phyloP scores from a whole-genome alignment of 306 rosid genomes.

The Elaeagnus macrophylla region DNA sequence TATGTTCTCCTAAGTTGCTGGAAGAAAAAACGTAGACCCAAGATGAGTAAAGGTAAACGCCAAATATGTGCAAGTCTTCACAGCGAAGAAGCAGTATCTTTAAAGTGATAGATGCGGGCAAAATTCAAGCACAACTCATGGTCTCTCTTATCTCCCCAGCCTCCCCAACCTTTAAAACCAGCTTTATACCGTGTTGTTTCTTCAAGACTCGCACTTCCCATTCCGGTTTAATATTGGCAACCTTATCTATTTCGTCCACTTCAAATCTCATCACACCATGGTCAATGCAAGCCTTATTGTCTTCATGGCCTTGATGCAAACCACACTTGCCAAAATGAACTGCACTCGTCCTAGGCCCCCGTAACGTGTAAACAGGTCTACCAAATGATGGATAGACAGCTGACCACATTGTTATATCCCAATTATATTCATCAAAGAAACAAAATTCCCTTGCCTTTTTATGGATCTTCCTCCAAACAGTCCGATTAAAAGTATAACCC shows the following conservation, averaged over 20 bases:
- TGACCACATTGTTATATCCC: constrained; percentile 99
- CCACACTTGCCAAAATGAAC: constrained; percentile 93
- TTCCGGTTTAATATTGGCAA: constrained; percentile 50
- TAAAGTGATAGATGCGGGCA: constrained; percentile 51
- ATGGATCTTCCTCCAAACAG: constrained; percentile 87
- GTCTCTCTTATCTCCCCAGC: constrained; percentile 91
- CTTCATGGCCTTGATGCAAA: constrained; percentile 91
- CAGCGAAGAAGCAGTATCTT: constrained; percentile 17
- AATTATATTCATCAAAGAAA: constrained; percentile 83
- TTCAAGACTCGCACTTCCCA: constrained; percentile 54
- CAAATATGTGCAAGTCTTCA: constrained; percentile 18
- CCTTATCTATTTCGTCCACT: constrained; percentile 46
- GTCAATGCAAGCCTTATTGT: constrained; percentile 56
- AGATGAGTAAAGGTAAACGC: not conserved
- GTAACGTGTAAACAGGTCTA: constrained; percentile 60
- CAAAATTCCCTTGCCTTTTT: constrained; percentile 51
- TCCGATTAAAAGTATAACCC: constrained; percentile 73
- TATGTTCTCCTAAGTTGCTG: too few species aligned
- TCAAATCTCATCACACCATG: constrained; percentile 47
- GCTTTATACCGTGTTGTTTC: constrained; percentile 73
- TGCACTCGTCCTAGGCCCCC: constrained; percentile 82
- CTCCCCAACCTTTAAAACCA: constrained; percentile 95
- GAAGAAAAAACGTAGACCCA: accelerated
- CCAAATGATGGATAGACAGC: constrained; percentile 92
- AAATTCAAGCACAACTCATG: constrained; percentile 66